Evolutionary conservation across 371 early-diverging fungal genomes (phyloP), one percentile per base, ranked within the genome.

Genomic region (Mortierella polycephala): DNA sequence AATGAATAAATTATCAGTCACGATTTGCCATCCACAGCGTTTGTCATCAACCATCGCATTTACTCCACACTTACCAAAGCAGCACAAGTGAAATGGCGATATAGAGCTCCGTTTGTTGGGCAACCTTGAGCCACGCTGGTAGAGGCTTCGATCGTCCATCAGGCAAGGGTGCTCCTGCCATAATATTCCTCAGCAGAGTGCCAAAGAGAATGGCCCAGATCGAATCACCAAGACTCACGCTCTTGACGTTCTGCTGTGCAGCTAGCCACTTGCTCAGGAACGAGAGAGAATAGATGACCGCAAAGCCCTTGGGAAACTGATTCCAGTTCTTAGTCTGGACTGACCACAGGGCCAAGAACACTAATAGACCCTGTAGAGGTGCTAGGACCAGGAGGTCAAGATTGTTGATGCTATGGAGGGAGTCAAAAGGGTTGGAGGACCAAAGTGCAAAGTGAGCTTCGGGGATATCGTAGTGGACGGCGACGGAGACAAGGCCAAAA

Each of bases 181-280:
- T 65, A 9, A 73, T 60, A 62, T 86, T 87, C 21, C 88, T 85
- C 7, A 87, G 57, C 18, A 82, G 37, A 8, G 85, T 84, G 0
- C 90, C 90, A 60, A 89, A 81, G 12, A 88, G 72, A 58, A 89
- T 88, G 18, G 88, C 90, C 90, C 90, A 89, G 23, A 89, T 88
- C 14, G 90, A 88, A 57, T 85, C 88, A 14, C 87, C 87, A 50
- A 89, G 68, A 57, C 86, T 85, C 12, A 85, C 87, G 8, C 70
- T 74, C 49, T 88, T 75, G 55, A 88, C 76, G 13, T 61, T 60
- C 42, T 71, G 82, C 75, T 89, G 88, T 54, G 82, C 84, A 3
- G 89, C 88, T 7, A 89, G 73, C 83, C 87, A 85, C 56, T 88
- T 89, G 64, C 86, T 86, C 23, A 89, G 55, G 18, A 88, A 81